These are phyloP conservation scores for Ensete glaucum DNA, from an alignment of 176 grass and related monocot genomes.

Conservation along the genomic window DNA sequence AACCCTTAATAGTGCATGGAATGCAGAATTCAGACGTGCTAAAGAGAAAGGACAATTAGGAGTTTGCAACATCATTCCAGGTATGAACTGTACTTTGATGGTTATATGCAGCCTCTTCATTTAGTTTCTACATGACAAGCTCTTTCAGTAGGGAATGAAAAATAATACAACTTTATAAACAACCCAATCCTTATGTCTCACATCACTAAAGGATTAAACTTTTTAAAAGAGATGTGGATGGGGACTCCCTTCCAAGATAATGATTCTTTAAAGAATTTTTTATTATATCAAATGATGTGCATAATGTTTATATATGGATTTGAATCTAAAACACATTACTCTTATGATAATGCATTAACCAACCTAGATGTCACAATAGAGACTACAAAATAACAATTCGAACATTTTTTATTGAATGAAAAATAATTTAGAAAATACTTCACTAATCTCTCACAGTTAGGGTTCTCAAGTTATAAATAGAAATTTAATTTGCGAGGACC, in stretches of 20 bases:
- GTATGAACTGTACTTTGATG: constrained; percentile 36
- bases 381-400: too few relatives aligned
- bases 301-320: too few relatives aligned
- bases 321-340: too few relatives aligned
- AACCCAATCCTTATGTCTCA: constrained; percentile 30
- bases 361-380: too few relatives aligned
- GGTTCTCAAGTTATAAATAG: too few relatives aligned
- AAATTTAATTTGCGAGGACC: too few relatives aligned
- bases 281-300: too few relatives aligned
- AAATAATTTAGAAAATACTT: too few relatives aligned
- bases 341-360: too few relatives aligned
- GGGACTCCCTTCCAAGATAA: constrained; percentile 90
- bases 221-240: constrained; percentile 77
- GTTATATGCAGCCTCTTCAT: constrained; percentile 44
- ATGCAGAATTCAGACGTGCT: neutral
- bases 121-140: constrained; percentile 68
- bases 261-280: constrained; percentile 36
- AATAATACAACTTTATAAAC: constrained; percentile 13
- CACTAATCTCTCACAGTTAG: too few relatives aligned
- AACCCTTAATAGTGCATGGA: too few relatives aligned
- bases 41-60: neutral
- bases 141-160: neutral
- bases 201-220: constrained; percentile 80
- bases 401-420: too few relatives aligned
- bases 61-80: constrained; percentile 31